Evolutionary conservation across 2,329 filamentous ascomycete species (phyloP).

Genomic region (Colletotrichum siamense): DNA sequence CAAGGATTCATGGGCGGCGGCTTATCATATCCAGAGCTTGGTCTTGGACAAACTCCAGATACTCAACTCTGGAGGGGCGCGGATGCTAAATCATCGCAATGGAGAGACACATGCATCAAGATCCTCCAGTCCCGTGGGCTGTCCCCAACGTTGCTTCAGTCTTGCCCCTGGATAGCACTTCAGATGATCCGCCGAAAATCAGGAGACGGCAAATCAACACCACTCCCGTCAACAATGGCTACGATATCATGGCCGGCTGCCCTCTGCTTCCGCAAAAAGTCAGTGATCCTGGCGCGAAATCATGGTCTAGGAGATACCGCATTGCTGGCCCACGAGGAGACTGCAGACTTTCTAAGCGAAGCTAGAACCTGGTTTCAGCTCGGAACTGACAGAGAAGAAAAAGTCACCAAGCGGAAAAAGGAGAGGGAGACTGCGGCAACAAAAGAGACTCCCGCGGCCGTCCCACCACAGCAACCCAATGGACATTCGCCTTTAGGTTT

Average conservation of each 20-base stretch:
- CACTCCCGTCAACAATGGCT: conserved; percentile 35
- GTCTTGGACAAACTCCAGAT: conserved; percentile 56
- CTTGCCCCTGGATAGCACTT: conserved; percentile 57
- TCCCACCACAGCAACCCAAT: conserved; percentile 47
- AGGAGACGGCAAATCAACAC: conserved; percentile 45
- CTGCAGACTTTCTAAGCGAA: conserved; percentile 53
- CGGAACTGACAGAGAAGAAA: conserved; percentile 51
- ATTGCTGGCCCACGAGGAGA: conserved; percentile 42
- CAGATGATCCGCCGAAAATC: conserved; percentile 51
- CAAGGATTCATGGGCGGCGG: conserved; percentile 39
- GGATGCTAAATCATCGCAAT: conserved; percentile 47
- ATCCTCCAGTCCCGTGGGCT: conserved; percentile 57
- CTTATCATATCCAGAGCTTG: conserved; percentile 37
- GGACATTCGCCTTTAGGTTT: conserved; percentile 58
- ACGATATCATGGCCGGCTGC: conserved; percentile 59
- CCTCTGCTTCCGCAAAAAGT: conserved; percentile 57
- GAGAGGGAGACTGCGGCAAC: conserved; percentile 50
- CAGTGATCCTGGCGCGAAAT: conserved; percentile 44
- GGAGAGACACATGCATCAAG: conserved; percentile 56
- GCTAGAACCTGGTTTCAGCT: conserved; percentile 56
- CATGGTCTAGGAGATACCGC: conserved; percentile 44
- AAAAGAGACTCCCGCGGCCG: conserved; percentile 49
- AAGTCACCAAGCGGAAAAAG: conserved; percentile 51
- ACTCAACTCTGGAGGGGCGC: conserved; percentile 52
- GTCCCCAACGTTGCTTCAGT: conserved; percentile 45